These are phyloP conservation scores for Ustanciosporium gigantosporum DNA, from an alignment of 1,284 basidiomycete genomes.

Conservation along the genomic window DNA sequence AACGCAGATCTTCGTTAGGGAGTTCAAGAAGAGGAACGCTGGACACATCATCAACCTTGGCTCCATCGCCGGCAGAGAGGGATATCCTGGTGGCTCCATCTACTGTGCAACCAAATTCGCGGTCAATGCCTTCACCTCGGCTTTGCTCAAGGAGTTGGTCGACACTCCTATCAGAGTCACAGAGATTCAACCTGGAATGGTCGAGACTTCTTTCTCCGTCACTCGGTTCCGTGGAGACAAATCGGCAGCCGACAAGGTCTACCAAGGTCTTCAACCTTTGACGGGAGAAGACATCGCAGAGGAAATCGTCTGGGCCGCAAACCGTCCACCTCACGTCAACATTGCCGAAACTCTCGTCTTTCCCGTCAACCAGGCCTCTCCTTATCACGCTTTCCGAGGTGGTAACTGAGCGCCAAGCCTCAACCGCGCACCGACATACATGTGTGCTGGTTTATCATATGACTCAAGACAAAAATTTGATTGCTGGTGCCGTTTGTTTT, in stretches of 20 bases:
- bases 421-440: no score
- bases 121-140: conserved; percentile 82
- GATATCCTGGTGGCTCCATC: conserved; percentile 69
- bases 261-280: conserved; percentile 54
- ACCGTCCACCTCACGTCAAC: conserved; percentile 65
- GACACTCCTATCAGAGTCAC: conserved; percentile 68
- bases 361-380: conserved; percentile 55
- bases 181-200: conserved; percentile 71
- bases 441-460: no score
- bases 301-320: conserved; percentile 94
- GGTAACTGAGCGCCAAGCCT: conserved; percentile 3
- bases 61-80: conserved; percentile 85
- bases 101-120: conserved; percentile 75
- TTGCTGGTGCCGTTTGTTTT: no score
- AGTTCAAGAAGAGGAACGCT: conserved; percentile 82
- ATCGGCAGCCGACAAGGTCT: conserved; percentile 49
- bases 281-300: conserved; percentile 69
- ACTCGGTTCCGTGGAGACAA: conserved; percentile 49
- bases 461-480: no score
- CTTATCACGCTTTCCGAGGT: conserved; percentile 46
- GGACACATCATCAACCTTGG: conserved; percentile 97
- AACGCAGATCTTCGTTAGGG: conserved; percentile 70
- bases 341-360: conserved; percentile 51
- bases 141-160: conserved; percentile 80
- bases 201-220: conserved; percentile 68